Percentiles rank a stretch among this genome's conserved stretches.
These are phyloP conservation scores for Starmerella stigmatis DNA, from an alignment of 805 yeast genomes.

Conservation along the genomic window DNA sequence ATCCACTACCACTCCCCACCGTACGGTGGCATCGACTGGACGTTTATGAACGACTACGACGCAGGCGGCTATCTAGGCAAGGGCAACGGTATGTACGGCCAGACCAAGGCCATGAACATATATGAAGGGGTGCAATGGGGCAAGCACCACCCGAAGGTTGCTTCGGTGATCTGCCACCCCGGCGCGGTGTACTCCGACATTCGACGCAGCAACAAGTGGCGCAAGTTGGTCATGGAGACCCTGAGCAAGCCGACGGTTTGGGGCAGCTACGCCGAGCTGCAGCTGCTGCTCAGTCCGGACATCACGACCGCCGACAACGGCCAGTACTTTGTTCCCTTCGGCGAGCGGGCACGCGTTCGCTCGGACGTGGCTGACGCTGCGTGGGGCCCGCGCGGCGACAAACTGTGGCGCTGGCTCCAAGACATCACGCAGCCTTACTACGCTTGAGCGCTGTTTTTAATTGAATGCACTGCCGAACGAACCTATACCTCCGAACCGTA, in stretches of 20 bases:
- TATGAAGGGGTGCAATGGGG: constrained; percentile 35
- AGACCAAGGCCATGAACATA: constrained; percentile 38
- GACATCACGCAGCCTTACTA: not conserved
- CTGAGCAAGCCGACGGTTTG: constrained; percentile 25
- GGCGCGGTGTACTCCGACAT: constrained; percentile 36
- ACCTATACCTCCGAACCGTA: too few species aligned
- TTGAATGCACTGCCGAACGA: too few species aligned
- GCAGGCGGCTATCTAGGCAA: constrained; percentile 18
- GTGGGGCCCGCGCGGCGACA: constrained; percentile 31
- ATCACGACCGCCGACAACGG: constrained; percentile 32
- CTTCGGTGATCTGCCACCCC: constrained; percentile 35
- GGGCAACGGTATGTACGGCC: constrained; percentile 33
- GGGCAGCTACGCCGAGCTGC: constrained; percentile 41
- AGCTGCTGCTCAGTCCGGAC: constrained; percentile 34
- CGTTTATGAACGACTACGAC: constrained; percentile 28
- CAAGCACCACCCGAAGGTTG: constrained; percentile 28
- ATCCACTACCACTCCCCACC: constrained; percentile 32
- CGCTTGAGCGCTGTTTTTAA: not conserved
- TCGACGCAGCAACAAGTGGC: constrained; percentile 26
- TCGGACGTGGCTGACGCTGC: constrained; percentile 32
- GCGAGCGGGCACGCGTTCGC: constrained; percentile 32
- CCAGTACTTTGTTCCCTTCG: constrained; percentile 36
- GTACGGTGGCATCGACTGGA: constrained; percentile 34
- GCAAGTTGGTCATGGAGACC: constrained; percentile 18
- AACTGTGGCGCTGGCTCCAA: constrained; percentile 32